phyloP scores from a whole-genome alignment of 2,329 filamentous ascomycete species.

The Cladobotryum mycophilum region DNA sequence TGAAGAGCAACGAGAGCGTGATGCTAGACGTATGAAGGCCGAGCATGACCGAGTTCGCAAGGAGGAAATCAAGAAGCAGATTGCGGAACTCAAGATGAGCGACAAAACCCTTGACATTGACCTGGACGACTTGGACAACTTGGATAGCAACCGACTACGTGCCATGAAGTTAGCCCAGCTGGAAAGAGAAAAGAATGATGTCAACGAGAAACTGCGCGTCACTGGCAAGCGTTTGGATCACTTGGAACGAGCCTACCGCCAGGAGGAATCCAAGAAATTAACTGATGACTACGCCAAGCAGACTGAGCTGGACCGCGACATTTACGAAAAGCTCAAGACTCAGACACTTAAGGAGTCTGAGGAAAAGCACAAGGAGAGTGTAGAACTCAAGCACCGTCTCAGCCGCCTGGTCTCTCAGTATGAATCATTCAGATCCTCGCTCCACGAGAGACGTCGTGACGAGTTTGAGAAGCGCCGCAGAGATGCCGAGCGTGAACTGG shows the following conservation, averaged over 20 bases:
- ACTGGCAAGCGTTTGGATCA: conserved; percentile 96
- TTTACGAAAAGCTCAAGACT: conserved; percentile 72
- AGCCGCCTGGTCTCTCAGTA: conserved; percentile 78
- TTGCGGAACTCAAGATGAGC: conserved; percentile 84
- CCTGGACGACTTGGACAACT: conserved; percentile 72
- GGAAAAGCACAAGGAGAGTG: conserved; percentile 83
- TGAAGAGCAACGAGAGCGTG: conserved; percentile 89
- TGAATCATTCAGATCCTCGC: conserved; percentile 72
- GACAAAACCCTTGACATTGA: conserved; percentile 72
- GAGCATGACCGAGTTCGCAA: conserved; percentile 86
- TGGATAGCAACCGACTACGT: conserved; percentile 85
- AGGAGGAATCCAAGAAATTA: conserved; percentile 91
- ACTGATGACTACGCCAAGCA: conserved; percentile 79
- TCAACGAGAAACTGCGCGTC: conserved; percentile 83
- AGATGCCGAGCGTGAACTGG: conserved; percentile 85
- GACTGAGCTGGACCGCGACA: conserved; percentile 66
- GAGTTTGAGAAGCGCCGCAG: conserved; percentile 94
- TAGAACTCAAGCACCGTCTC: conserved; percentile 90
- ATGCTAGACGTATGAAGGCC: conserved; percentile 76
- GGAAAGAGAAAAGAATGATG: conserved; percentile 95
- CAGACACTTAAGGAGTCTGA: conserved; percentile 76
- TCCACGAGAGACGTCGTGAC: conserved; percentile 82
- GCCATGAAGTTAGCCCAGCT: conserved; percentile 92
- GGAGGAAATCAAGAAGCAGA: conserved; percentile 88
- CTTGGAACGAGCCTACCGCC: conserved; percentile 91